phyloP scores from a whole-genome alignment of 345 rosid species.

The Aethionema arabicum region DNA sequence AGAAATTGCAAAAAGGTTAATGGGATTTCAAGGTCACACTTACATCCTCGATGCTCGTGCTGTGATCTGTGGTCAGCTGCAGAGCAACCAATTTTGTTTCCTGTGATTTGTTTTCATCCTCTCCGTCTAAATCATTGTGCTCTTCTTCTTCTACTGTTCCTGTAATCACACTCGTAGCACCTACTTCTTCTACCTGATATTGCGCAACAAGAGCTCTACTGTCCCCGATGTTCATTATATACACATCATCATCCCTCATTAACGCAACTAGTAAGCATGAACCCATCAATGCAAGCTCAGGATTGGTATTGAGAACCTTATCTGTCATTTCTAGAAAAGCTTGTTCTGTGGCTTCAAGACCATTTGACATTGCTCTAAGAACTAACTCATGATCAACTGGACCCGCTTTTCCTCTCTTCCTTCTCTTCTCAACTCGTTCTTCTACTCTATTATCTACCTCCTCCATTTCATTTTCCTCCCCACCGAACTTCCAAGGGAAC shows the following conservation, averaged over 20 bases:
- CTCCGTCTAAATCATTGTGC: conserved; percentile 41
- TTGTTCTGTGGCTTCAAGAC: conserved; percentile 71
- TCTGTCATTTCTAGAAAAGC: conserved; percentile 93
- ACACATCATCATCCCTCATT: conserved; percentile 97
- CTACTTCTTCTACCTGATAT: conserved; percentile 51
- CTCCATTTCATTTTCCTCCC: conserved; percentile 59
- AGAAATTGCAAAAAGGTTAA: neutral
- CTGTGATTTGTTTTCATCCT: conserved; percentile 50
- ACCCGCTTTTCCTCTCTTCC: conserved; percentile 72
- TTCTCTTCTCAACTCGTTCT: conserved; percentile 52
- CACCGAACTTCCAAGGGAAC: conserved; percentile 79
- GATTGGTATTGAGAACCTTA: conserved; percentile 79
- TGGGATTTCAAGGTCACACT: conserved; percentile 31
- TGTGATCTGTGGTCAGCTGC: conserved; percentile 94
- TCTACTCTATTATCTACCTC: conserved; percentile 54
- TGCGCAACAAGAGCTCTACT: conserved; percentile 96
- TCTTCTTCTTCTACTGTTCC: conserved; percentile 30
- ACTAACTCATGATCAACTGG: conserved; percentile 76
- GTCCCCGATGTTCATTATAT: conserved; percentile 97
- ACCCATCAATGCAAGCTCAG: conserved; percentile 98
- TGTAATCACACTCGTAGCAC: conserved; percentile 36
- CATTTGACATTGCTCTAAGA: conserved; percentile 79
- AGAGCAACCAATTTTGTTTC: conserved; percentile 59
- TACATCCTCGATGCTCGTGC: conserved; percentile 96
- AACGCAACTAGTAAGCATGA: conserved; percentile 85